Evolutionary conservation across 108 stramenopile species (phyloP), one percentile per base, ranked within the genome.

Genomic region (Bacterosira constricta): DNA sequence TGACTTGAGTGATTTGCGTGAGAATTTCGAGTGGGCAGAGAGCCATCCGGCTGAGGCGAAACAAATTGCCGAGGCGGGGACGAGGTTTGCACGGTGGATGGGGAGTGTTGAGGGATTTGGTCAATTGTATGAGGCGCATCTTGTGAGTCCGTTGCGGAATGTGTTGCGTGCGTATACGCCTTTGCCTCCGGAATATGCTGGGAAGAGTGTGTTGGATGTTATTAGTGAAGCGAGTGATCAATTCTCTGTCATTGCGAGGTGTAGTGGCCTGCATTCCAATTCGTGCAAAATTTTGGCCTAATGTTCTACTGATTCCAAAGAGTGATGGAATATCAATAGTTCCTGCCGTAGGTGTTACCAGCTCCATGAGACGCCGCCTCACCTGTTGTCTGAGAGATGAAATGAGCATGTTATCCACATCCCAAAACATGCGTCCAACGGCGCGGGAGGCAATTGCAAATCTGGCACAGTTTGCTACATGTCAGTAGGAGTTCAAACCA

Each of bases 11-110:
- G 62, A 77, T 38, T 44, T 77, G 45, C 51, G 51, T n/a, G 44
- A 54, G 29, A 53, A 38, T 21, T 77, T 36, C 36, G 69, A 64
- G 12, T 77, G 75, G 75, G 75, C 75, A 7, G 69, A 77, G 41
- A 13, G 15, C 8, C 52, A 77, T 57, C 75, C 38, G 0, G 15
- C 23, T 26, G 32, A 59, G 20, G 69, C 69, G 6, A 15, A 42
- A 13, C 32, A 27, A 25, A 77, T 77, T 34, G 31, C 75, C 18
- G 47, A 47, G 15, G 21, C 12, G 9, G 73, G 52, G 11, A 66
- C 73, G 3, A 21, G 31, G 23, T 54, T 66, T 12, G 57, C 49
- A 4, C 5, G 20, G 18, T 55, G 58, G 31, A 5, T 75, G 31
- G 65, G 57, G 2, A 75, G 32, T 6, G 38, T 8, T 26, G 59